These are phyloP conservation scores for Chiua virens DNA, from an alignment of 768 basidiomycete genomes.

Conservation along the genomic window DNA sequence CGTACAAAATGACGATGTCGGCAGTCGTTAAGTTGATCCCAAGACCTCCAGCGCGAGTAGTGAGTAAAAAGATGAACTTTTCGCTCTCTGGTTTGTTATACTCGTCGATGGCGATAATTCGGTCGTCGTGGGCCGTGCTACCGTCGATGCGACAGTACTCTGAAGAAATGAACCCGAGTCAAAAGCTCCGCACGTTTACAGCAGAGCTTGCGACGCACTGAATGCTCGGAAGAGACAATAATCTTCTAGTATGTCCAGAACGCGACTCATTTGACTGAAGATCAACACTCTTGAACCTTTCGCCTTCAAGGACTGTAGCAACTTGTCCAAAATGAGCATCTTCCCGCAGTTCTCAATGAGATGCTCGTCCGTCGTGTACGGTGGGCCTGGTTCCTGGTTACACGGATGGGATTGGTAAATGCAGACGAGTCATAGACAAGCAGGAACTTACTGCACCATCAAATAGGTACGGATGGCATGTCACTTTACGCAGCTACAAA, in stretches of 20 bases:
- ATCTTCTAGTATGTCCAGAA: slow-evolving; percentile 93
- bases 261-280: slow-evolving; percentile 99
- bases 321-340: slow-evolving; percentile 96
- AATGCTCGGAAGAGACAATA: slow-evolving; percentile 91
- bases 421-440: background rate
- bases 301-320: slow-evolving; percentile 81
- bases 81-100: slow-evolving; percentile 94
- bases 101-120: slow-evolving; percentile 93
- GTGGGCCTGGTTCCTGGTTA: slow-evolving; percentile 88
- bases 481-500: slow-evolving; percentile 70
- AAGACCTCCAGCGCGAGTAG: slow-evolving; percentile 94
- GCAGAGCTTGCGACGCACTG: slow-evolving; percentile 50
- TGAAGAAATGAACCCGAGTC: slow-evolving; percentile 30
- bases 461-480: slow-evolving; percentile 89
- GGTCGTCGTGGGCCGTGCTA: slow-evolving; percentile 93
- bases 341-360: slow-evolving; percentile 93
- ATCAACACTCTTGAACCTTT: slow-evolving; percentile 96
- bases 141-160: slow-evolving; percentile 98
- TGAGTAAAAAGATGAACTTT: slow-evolving; percentile 94
- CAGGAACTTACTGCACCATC: slow-evolving; percentile 72
- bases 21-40: slow-evolving; percentile 96
- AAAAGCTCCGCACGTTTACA: background rate
- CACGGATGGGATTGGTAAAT: background rate
- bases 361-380: slow-evolving; percentile 98
- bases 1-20: slow-evolving; percentile 93